Conservation (phyloP, 1,284 basidiomycete genomes). For the Tilletia walkeri region DNA sequence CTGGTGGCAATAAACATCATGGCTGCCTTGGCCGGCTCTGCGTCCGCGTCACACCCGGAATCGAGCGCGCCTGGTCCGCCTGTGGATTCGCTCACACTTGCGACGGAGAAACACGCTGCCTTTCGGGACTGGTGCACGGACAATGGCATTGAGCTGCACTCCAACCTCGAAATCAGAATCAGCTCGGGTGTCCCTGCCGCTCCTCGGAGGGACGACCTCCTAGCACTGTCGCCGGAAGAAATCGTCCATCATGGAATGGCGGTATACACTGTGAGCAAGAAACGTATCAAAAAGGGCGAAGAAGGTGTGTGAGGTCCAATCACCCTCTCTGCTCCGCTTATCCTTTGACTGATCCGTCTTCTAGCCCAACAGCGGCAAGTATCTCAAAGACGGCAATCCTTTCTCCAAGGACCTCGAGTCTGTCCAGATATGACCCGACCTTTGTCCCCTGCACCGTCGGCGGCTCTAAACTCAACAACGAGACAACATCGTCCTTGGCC, state of each 20-base stretch:
- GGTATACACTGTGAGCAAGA: background rate
- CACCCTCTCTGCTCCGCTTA: no score
- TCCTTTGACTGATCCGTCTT: background rate
- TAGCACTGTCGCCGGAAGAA: background rate
- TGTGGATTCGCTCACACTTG: no score
- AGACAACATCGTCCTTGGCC: constrained; percentile 4
- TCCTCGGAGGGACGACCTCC: background rate
- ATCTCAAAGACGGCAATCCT: constrained; percentile 36
- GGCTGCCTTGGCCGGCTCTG: no score
- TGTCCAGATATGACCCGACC: constrained; percentile 21
- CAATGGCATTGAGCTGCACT: background rate
- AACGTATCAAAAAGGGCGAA: background rate
- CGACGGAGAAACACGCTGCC: no score
- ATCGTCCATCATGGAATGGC: background rate
- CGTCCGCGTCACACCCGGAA: no score
- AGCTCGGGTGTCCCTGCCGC: background rate
- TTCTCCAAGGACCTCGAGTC: constrained; percentile 30
- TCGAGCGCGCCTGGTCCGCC: no score
- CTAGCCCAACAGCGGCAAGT: constrained; percentile 17
- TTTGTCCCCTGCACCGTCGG: background rate
- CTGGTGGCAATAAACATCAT: no score
- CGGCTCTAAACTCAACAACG: background rate
- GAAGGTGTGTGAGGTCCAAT: no score
- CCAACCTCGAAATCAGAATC: background rate
- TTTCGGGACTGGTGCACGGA: constrained; percentile 12